phyloP scores from a whole-genome alignment of 345 rosid species.

The Turritis glabra region DNA sequence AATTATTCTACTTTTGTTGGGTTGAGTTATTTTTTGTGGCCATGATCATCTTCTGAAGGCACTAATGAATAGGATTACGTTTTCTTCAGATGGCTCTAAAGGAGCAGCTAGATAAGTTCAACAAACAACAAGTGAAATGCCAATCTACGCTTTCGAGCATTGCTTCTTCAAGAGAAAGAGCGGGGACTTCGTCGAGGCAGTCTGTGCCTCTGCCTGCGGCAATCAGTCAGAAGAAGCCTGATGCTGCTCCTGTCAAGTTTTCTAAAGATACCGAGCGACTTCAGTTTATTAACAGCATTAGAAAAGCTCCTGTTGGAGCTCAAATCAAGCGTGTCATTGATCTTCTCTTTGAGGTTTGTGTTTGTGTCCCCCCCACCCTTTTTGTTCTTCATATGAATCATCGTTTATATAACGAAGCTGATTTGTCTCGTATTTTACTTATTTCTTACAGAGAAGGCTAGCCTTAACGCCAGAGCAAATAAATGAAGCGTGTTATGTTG shows the following conservation, averaged over 20 bases:
- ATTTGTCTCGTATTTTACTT: neutral
- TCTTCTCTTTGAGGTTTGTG: slow-evolving; percentile 53
- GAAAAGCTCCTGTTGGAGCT: slow-evolving; percentile 80
- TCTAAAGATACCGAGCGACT: slow-evolving; percentile 79
- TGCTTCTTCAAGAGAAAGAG: slow-evolving; percentile 43
- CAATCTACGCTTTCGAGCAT: slow-evolving; percentile 65
- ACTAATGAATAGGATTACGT: neutral
- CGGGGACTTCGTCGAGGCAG: slow-evolving; percentile 31
- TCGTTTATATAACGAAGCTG: neutral
- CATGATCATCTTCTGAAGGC: neutral
- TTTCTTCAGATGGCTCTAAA: slow-evolving; percentile 59
- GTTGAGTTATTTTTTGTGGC: neutral
- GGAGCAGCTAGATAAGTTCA: slow-evolving; percentile 62
- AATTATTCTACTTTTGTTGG: neutral
- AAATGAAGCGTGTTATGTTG: slow-evolving; percentile 68
- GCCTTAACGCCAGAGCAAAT: slow-evolving; percentile 79
- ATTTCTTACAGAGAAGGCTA: slow-evolving; percentile 57
- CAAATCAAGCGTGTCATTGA: slow-evolving; percentile 93
- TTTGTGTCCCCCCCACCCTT: neutral
- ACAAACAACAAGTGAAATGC: slow-evolving; percentile 76
- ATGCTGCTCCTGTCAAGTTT: slow-evolving; percentile 58
- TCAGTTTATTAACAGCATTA: slow-evolving; percentile 55
- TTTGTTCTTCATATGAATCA: neutral
- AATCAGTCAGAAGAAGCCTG: slow-evolving; percentile 41
- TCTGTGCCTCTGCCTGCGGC: slow-evolving; percentile 33